Base-by-base conservation (phyloP, 148 eudicot species). In the Dianthus caryophyllus region DNA sequence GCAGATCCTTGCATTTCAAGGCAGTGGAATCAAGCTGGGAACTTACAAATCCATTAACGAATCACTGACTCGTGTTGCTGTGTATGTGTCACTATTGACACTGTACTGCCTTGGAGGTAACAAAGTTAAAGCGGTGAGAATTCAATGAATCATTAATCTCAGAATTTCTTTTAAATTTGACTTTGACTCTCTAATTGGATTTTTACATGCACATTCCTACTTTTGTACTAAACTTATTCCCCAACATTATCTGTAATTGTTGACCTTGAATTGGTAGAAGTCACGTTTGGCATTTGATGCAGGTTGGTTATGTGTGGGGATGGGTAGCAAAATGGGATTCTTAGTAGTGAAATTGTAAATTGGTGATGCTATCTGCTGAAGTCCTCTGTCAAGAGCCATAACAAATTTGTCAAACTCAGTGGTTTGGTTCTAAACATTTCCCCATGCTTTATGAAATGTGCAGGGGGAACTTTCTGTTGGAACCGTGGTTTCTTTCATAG, bases 401-500 rank as follows among this genome's bases (percentile, higher is more conserved):
- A 47, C 43, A 52, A 61, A 36, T 48, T 31, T n/a, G 14, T 70
- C 48, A 48, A 46, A 20, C 22, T 55, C 12, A 13, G 58, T 44
- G 33, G 48, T 48, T 15, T 62, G 51, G 48, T 39, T 43, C 2
- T 21, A 2, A 47, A 41, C 46, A 18, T n/a, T 20, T 2, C 33
- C 50, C 12, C 58, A 24, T 39, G 0, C 68, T 71, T 22, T 39
- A 10, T 64, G 68, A 36, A 73, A 63, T 54, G 54, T 82, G 86
- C 85, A 94, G 98, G 98, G 98, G 60, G 92, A 90, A 76, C 90
- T 94, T 44, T 74, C 98, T 50, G 82, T 87, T 30, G 98, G 97
- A 75, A 94, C 85, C 26, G 84, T 94, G 76, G 97, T 83, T 78
- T 80, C 98, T 64, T 94, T 94, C 75, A 88, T 90, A 70, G 98